Percentiles rank a stretch among this genome's conserved stretches.
These are phyloP conservation scores for Pascua sp. DNA, from an alignment of 1,284 basidiomycete species.

Conservation along the genomic window DNA sequence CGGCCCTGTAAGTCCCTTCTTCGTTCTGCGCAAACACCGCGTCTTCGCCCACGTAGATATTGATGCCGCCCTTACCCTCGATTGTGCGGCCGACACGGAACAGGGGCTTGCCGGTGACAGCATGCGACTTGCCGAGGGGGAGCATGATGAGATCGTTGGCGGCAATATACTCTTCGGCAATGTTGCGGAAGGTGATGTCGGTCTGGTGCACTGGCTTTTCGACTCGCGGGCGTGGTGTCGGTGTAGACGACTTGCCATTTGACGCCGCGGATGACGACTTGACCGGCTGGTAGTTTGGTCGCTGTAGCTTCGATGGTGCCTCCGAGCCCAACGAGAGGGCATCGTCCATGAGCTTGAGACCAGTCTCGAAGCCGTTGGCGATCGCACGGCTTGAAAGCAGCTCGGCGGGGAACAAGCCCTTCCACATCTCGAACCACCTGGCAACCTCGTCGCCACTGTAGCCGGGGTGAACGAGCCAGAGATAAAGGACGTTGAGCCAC, in stretches of 20 bases:
- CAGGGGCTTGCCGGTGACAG: constrained; percentile 75
- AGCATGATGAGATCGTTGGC: constrained; percentile 82
- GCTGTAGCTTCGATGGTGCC: constrained; percentile 63
- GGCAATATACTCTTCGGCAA: constrained; percentile 83
- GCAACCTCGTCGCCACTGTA: constrained; percentile 86
- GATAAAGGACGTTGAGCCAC: constrained; percentile 85
- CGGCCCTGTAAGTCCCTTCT: constrained; percentile 40
- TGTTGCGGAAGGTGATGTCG: constrained; percentile 79
- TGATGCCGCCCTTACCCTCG: constrained; percentile 77
- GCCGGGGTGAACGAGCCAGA: constrained; percentile 81
- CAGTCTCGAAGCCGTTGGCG: constrained; percentile 73
- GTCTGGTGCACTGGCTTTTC: constrained; percentile 29
- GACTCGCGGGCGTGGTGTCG: background rate
- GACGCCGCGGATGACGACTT: constrained; percentile 1
- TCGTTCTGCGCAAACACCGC: constrained; percentile 45
- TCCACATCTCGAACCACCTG: constrained; percentile 85
- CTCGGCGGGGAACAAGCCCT: constrained; percentile 67
- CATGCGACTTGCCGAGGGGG: constrained; percentile 75
- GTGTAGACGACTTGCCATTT: constrained; percentile 13
- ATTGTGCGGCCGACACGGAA: constrained; percentile 73
- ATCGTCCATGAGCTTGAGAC: constrained; percentile 85
- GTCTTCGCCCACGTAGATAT: constrained; percentile 58
- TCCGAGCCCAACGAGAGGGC: constrained; percentile 77
- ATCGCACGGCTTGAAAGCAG: constrained; percentile 64
- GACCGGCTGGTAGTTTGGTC: constrained; percentile 58